These are phyloP conservation scores for Zygosaccharomyces gambellarensis DNA, from an alignment of 805 yeast species.

Conservation along the genomic window DNA sequence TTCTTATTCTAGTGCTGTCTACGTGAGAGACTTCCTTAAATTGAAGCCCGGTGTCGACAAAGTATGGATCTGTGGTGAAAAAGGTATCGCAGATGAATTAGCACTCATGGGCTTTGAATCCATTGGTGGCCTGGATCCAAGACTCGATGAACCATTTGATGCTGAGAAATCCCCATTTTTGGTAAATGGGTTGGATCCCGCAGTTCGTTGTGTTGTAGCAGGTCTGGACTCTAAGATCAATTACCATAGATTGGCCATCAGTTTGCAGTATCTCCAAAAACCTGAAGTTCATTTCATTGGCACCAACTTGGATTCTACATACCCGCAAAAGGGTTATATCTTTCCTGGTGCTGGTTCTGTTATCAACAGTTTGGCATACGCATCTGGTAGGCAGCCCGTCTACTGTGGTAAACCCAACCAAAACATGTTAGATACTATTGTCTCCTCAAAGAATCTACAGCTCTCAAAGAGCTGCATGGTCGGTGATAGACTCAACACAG, in stretches of 20 bases:
- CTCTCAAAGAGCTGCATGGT: constrained; percentile 75
- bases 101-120: constrained; percentile 66
- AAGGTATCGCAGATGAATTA: constrained; percentile 80
- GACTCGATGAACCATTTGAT: constrained; percentile 49
- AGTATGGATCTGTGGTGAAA: constrained; percentile 85
- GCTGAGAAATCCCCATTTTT: constrained; percentile 50
- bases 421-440: constrained; percentile 86
- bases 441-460: constrained; percentile 55
- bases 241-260: constrained; percentile 74
- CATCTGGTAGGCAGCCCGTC: constrained; percentile 77
- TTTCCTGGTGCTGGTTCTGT: constrained; percentile 96
- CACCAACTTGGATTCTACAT: constrained; percentile 92
- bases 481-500: constrained; percentile 94
- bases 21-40: constrained; percentile 68
- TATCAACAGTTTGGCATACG: constrained; percentile 67
- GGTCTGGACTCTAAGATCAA: constrained; percentile 77
- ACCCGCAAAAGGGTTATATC: constrained; percentile 79
- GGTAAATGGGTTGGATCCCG: constrained; percentile 51
- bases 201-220: constrained; percentile 83
- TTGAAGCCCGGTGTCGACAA: constrained; percentile 66
- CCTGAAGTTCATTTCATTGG: constrained; percentile 68
- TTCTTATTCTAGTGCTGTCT: constrained; percentile 86
- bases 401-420: constrained; percentile 91
- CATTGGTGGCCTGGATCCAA: constrained; percentile 79
- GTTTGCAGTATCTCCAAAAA: constrained; percentile 69